phyloP scores from a whole-genome alignment of 2,329 filamentous ascomycete genomes.

The Fonsecaea erecta region DNA sequence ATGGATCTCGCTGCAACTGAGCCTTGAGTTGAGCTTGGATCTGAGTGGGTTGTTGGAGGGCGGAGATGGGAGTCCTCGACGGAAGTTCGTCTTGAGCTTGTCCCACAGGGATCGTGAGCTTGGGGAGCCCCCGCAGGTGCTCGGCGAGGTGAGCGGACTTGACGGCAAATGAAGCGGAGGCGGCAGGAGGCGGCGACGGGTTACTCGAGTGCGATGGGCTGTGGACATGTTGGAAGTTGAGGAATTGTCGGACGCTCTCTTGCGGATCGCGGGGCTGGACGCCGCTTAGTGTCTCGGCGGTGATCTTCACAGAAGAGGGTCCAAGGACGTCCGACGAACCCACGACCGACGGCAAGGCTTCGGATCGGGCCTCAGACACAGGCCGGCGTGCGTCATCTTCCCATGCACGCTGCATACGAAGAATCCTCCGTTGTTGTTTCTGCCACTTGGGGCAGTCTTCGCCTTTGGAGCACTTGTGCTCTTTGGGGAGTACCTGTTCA shows the following conservation, averaged over 20 bases:
- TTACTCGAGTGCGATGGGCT: constrained; percentile 59
- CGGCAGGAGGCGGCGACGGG: constrained; percentile 53
- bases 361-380: constrained; percentile 67
- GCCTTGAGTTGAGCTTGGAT: constrained; percentile 41
- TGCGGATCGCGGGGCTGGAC: constrained; percentile 78
- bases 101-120: constrained; percentile 60
- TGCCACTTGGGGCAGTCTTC: constrained; percentile 82
- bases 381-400: constrained; percentile 64
- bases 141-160: constrained; percentile 46
- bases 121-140: constrained; percentile 61
- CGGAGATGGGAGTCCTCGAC: constrained; percentile 41
- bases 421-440: constrained; percentile 77
- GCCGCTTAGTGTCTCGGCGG: constrained; percentile 72
- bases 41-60: constrained; percentile 37
- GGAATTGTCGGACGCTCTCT: constrained; percentile 90
- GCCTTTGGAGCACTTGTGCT: constrained; percentile 83
- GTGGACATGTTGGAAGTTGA: constrained; percentile 74
- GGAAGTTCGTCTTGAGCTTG: constrained; percentile 37
- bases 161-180: constrained; percentile 40
- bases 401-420: constrained; percentile 72
- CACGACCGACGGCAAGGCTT: constrained; percentile 82
- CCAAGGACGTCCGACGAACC: constrained; percentile 91
- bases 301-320: constrained; percentile 69
- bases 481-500: constrained; percentile 83
- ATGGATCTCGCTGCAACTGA: constrained; percentile 57